Conservation (phyloP, 345 rosid species). For the Lepidium didymum region DNA sequence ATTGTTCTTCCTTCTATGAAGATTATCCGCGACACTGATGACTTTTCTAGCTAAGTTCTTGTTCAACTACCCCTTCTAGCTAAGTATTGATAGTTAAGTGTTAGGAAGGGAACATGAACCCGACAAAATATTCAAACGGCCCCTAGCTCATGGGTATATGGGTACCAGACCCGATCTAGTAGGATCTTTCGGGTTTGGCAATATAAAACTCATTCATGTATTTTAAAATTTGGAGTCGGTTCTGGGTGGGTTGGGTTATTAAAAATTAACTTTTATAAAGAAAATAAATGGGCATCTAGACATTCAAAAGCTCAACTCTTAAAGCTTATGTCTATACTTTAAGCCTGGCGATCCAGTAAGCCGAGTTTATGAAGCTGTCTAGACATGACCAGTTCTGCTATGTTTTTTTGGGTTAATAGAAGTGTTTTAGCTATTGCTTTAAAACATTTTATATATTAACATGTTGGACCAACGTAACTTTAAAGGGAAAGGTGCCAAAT, state of each 20-base stretch:
- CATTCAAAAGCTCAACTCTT: neutral
- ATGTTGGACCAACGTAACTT: neutral
- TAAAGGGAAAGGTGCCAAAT: neutral
- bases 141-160: too few species aligned
- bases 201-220: too few species aligned
- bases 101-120: too few species aligned
- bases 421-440: neutral
- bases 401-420: too few species aligned
- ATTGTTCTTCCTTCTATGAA: conserved; percentile 63
- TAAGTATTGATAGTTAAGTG: too few species aligned
- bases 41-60: conserved; percentile 14
- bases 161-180: too few species aligned
- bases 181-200: too few species aligned
- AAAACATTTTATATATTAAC: neutral
- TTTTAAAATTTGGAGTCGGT: too few species aligned
- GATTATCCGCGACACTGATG: conserved; percentile 57
- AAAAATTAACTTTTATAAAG: too few species aligned
- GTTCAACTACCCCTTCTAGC: neutral
- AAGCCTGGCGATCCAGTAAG: neutral
- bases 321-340: neutral
- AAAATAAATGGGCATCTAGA: neutral
- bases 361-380: neutral
- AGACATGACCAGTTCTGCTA: neutral
- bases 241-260: too few species aligned
- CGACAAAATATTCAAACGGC: too few species aligned